These are phyloP conservation scores for Suillus subluteus DNA, from an alignment of 768 basidiomycete genomes.

Conservation along the genomic window DNA sequence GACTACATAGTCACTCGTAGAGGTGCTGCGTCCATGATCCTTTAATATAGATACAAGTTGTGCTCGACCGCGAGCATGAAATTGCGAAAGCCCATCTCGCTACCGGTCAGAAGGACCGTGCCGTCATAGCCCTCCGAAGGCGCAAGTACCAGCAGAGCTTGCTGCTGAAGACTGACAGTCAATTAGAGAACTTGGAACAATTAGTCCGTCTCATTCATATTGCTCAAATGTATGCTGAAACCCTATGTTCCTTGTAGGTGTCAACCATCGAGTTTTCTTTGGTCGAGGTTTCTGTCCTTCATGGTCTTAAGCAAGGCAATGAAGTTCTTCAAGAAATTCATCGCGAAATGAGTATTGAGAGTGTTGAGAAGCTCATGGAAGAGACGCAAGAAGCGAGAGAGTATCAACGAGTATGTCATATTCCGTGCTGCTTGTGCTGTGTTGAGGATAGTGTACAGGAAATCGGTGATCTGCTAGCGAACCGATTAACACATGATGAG, in stretches of 20 bases:
- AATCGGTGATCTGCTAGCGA: conserved; percentile 85
- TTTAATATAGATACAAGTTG: conserved; percentile 70
- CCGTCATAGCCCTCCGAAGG: conserved; percentile 83
- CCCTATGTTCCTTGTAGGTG: conserved; percentile 55
- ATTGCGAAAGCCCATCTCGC: conserved; percentile 86
- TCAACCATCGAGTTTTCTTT: conserved; percentile 96
- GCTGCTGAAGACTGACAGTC: conserved; percentile 84
- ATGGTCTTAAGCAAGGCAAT: conserved; percentile 92
- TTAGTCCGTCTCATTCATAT: conserved; percentile 55
- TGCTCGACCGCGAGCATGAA: conserved; percentile 86
- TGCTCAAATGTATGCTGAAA: conserved; percentile 1
- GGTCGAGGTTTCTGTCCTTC: conserved; percentile 89
- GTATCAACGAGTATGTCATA: conserved; percentile 74
- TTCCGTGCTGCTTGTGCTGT: not conserved
- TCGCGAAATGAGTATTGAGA: conserved; percentile 89
- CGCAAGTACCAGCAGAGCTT: conserved; percentile 94
- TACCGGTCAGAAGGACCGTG: conserved; percentile 84
- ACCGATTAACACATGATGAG: conserved; percentile 82
- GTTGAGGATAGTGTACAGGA: conserved; percentile 58
- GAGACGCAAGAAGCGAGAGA: conserved; percentile 92
- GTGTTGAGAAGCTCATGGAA: conserved; percentile 91
- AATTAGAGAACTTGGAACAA: conserved; percentile 87
- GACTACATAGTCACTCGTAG: conserved; percentile 17
- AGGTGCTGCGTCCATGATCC: not conserved
- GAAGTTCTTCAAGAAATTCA: conserved; percentile 93